Evolutionary conservation across 2,329 filamentous ascomycete species (phyloP), one percentile per base, ranked within the genome.

Genomic region (Arthrocladium fulminans): DNA sequence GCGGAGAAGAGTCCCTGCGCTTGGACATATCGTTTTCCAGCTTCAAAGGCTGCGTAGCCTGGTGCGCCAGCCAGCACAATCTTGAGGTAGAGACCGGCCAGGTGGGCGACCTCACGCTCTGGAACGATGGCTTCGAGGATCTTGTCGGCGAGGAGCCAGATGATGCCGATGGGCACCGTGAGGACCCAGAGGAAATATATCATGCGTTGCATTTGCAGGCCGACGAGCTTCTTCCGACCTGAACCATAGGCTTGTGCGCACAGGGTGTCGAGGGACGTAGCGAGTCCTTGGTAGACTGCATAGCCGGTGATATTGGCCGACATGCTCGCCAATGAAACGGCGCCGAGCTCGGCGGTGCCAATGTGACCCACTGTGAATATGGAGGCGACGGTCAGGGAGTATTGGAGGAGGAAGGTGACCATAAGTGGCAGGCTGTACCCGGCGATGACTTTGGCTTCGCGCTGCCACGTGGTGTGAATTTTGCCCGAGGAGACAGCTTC

Each of bases 171-270:
- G 1, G 86, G 86, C 15, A 88, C 73, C 1, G 80, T 84, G 54
- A 88, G 75, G 2, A 74, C 63, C 71, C 84, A 82, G 2, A 92
- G 74, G 61, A 92, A 89, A 61, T 74, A 84, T 1, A 86, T 72
- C 86, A 90, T 90, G 49, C 86, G 76, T 67, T 92, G 85, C 54
- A 87, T 75, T 59, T 92, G 86, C 47, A 92, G 65, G 1, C 86
- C 90, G 50, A 97, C 90, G 3, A 97, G 77, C 57, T 89, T 85
- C 62, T 85, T 94, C 63, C 84, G 85, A 0, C 90, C 90, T 0
- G 86, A 94, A 2, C 92, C 90, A 62, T 94, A 97, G 0, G 92
- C 90, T 66, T 97, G 90, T 0, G 90, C 80, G 64, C 90, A 96
- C 2, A 97, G 79, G 0, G 90, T 97, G 66, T 97, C 90, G 30